These are phyloP conservation scores for Vittaforma corneae DNA, from an alignment of 371 early-diverging fungal species.

Conservation along the genomic window DNA sequence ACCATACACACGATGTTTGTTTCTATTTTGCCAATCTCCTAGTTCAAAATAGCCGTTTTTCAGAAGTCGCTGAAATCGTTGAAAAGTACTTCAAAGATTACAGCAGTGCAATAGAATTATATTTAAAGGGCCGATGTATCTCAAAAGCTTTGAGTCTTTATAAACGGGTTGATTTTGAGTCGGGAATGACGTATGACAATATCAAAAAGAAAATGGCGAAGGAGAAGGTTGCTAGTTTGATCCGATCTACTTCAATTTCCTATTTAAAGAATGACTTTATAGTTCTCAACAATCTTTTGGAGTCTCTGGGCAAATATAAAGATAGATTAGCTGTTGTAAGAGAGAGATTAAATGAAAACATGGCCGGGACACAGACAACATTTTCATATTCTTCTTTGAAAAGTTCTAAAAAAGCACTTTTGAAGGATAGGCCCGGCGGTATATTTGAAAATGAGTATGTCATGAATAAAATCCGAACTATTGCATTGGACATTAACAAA, in stretches of 20 bases:
- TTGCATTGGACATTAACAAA: slow-evolving; percentile 4
- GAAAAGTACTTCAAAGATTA: slow-evolving; percentile 13
- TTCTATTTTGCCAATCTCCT: background rate
- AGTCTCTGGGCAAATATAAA: slow-evolving; percentile 10
- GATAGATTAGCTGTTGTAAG: slow-evolving; percentile 22
- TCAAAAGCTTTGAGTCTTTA: slow-evolving; percentile 1
- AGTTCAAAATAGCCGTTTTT: background rate
- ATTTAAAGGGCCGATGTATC: slow-evolving; percentile 7
- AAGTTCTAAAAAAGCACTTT: slow-evolving; percentile 11
- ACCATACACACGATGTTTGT: no score
- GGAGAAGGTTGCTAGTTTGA: background rate
- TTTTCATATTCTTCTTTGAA: slow-evolving; percentile 14
- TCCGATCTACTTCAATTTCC: background rate
- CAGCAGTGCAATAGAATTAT: slow-evolving; percentile 3
- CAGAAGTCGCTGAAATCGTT: slow-evolving; percentile 3
- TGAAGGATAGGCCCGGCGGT: slow-evolving; percentile 32
- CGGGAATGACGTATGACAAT: background rate
- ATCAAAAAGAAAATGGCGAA: background rate
- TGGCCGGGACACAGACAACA: background rate
- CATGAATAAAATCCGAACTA: slow-evolving; percentile 14
- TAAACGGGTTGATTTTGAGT: background rate
- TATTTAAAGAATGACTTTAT: background rate
- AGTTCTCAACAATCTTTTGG: background rate
- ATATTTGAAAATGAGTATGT: slow-evolving; percentile 40
- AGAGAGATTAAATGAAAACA: slow-evolving; percentile 12